Evolutionary conservation across 2,329 filamentous ascomycete species (phyloP).

Genomic region (Colletotrichum viniferum): DNA sequence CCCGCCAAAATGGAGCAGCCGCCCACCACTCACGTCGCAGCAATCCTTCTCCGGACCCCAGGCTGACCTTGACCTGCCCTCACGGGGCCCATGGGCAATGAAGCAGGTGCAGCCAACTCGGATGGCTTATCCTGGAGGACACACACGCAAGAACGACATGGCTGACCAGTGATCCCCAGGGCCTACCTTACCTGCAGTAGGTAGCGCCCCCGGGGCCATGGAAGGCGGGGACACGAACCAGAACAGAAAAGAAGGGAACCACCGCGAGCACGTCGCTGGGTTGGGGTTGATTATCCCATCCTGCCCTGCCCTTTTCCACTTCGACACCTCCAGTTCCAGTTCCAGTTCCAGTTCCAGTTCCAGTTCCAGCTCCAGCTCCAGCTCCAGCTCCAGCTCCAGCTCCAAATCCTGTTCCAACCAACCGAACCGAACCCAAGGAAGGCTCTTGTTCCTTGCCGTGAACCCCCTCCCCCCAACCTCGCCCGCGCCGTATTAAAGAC

Average conservation of each 20-base stretch:
- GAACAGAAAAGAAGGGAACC: not conserved
- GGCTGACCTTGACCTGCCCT: not conserved
- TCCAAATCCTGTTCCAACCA: not conserved
- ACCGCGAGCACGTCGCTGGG: slow-evolving; percentile 4
- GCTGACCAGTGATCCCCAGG: not conserved
- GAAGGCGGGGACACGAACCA: slow-evolving; percentile 12
- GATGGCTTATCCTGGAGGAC: slow-evolving; percentile 5
- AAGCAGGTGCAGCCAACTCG: not conserved
- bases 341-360: not conserved
- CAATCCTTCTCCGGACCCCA: slow-evolving; percentile 19
- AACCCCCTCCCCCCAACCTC: not conserved
- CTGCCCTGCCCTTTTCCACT: not conserved
- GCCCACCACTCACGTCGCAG: slow-evolving; percentile 11
- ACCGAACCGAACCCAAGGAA: not conserved
- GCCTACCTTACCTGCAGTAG: not conserved
- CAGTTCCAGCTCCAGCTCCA: not conserved
- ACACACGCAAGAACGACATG: not conserved
- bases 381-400: not conserved
- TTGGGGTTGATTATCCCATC: slow-evolving; percentile 8
- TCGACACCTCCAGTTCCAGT: not conserved
- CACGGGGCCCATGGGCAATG: not conserved
- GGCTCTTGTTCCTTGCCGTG: not conserved
- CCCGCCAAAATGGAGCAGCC: slow-evolving; percentile 4
- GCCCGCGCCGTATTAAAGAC: slow-evolving; percentile 1
- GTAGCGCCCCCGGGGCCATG: not conserved